phyloP scores from a whole-genome alignment of 768 basidiomycete genomes.

The Tylopilus balloui region DNA sequence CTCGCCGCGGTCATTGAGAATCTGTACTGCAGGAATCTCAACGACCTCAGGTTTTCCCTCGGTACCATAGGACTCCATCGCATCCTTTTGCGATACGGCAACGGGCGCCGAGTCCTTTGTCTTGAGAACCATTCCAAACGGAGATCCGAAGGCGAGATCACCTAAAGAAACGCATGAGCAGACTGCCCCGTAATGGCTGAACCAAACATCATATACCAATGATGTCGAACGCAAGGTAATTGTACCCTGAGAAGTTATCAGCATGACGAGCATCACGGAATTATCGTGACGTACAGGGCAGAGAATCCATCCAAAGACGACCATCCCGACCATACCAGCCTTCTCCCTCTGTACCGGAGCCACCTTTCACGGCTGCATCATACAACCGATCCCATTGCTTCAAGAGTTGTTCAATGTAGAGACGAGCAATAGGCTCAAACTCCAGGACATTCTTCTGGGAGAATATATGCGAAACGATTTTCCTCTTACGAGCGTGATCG shows the following conservation, averaged over 20 bases:
- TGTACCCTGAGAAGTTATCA: conserved; percentile 40
- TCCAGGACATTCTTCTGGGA: conserved; percentile 81
- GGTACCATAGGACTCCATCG: conserved; percentile 53
- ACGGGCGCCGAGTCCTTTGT: conserved; percentile 71
- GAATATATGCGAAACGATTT: conserved; percentile 84
- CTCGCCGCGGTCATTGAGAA: conserved; percentile 85
- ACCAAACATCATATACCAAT: conserved; percentile 43
- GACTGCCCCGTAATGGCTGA: neutral
- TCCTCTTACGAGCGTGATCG: conserved; percentile 86
- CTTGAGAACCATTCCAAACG: conserved; percentile 83
- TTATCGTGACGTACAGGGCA: conserved; percentile 53
- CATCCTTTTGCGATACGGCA: conserved; percentile 50
- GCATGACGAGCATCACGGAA: neutral
- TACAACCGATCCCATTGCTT: conserved; percentile 73
- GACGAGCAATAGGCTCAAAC: conserved; percentile 75
- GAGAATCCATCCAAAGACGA: conserved; percentile 66
- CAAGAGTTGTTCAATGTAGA: conserved; percentile 56
- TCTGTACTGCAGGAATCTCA: conserved; percentile 75
- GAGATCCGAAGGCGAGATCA: conserved; percentile 80
- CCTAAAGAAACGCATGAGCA: conserved; percentile 19
- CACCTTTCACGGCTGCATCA: conserved; percentile 50
- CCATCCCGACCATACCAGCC: conserved; percentile 60
- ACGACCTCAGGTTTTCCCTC: conserved; percentile 42
- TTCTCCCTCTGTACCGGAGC: conserved; percentile 53
- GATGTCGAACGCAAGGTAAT: conserved; percentile 69